These are phyloP conservation scores for Bonia amplexicaulis DNA, from an alignment of 176 grass and related monocot species.

Conservation along the genomic window DNA sequence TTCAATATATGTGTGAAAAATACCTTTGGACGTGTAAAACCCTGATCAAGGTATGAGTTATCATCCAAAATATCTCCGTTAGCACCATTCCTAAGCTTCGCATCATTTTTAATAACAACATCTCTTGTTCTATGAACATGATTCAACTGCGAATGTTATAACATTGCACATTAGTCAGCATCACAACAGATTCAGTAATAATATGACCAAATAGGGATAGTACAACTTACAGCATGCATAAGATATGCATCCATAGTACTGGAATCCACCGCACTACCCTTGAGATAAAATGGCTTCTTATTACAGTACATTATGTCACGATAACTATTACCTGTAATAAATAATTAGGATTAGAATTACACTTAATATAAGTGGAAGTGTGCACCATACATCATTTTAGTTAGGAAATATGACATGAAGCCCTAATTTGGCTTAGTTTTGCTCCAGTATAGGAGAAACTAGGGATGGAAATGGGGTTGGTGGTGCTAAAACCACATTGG, in stretches of 20 bases:
- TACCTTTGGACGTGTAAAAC: conserved; percentile 98
- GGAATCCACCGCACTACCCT: conserved; percentile 69
- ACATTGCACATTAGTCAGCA: conserved; percentile 25
- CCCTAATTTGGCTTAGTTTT: neutral
- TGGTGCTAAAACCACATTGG: conserved; percentile 4
- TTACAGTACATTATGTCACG: conserved; percentile 92
- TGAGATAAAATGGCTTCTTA: conserved; percentile 96
- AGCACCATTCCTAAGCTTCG: conserved; percentile 61
- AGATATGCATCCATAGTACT: conserved; percentile 88
- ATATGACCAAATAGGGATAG: conserved; percentile 20
- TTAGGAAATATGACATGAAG: conserved; percentile 7
- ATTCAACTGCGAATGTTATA: conserved; percentile 67
- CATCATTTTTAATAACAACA: conserved; percentile 79
- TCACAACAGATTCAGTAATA: conserved; percentile 12
- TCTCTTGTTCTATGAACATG: conserved; percentile 85
- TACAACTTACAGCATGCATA: conserved; percentile 78
- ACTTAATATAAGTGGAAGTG: neutral
- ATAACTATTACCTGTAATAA: conserved; percentile 78
- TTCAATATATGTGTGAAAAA: neutral
- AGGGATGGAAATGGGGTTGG: neutral
- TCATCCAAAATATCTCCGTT: conserved; percentile 52
- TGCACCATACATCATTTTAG: conserved; percentile 8
- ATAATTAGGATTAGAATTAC: conserved; percentile 21
- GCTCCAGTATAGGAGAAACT: neutral
- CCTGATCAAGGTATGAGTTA: conserved; percentile 75